Percentiles rank a stretch among this genome's conserved stretches.
phyloP scores from a whole-genome alignment of 2,329 filamentous ascomycete genomes.

The Epicoccum nigrum region DNA sequence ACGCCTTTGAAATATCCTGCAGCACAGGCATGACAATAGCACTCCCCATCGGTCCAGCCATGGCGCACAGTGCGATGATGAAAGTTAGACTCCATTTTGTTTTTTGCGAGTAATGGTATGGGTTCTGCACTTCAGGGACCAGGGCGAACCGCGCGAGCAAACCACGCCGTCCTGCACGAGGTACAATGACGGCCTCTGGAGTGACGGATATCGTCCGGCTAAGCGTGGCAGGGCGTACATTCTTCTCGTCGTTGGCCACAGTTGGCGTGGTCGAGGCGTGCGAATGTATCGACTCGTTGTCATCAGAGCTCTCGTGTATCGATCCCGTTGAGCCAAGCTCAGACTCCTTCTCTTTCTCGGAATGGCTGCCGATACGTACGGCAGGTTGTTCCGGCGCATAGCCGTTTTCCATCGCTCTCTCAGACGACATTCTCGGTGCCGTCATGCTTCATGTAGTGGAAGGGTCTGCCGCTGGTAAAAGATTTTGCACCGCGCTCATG shows the following conservation, averaged over 20 bases:
- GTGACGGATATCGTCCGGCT: slow-evolving; percentile 41
- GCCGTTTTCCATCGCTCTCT: slow-evolving; percentile 6
- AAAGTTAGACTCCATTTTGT: slow-evolving; percentile 87
- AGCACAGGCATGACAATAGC: slow-evolving; percentile 73
- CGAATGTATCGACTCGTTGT: slow-evolving; percentile 20
- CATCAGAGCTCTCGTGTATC: slow-evolving; percentile 8
- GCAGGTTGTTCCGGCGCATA: slow-evolving; percentile 8
- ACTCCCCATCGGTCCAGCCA: slow-evolving; percentile 81
- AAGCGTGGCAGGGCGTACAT: slow-evolving; percentile 25
- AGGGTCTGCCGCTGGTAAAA: neutral
- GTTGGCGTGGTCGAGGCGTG: slow-evolving; percentile 27
- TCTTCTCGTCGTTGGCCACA: slow-evolving; percentile 25
- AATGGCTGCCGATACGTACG: neutral
- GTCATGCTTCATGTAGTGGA: slow-evolving; percentile 10
- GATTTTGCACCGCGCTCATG: neutral
- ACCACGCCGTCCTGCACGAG: slow-evolving; percentile 67
- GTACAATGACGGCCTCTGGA: slow-evolving; percentile 55
- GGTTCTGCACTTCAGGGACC: slow-evolving; percentile 78
- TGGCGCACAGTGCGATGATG: slow-evolving; percentile 76
- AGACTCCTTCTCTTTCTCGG: slow-evolving; percentile 10
- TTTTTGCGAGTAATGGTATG: slow-evolving; percentile 72
- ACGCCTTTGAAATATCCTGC: slow-evolving; percentile 41
- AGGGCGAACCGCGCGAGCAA: slow-evolving; percentile 73
- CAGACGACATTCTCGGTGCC: slow-evolving; percentile 2
- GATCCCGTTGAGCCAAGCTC: slow-evolving; percentile 2